phyloP scores from a whole-genome alignment of 139 green algal species.

The Coccomyxa sp. region DNA sequence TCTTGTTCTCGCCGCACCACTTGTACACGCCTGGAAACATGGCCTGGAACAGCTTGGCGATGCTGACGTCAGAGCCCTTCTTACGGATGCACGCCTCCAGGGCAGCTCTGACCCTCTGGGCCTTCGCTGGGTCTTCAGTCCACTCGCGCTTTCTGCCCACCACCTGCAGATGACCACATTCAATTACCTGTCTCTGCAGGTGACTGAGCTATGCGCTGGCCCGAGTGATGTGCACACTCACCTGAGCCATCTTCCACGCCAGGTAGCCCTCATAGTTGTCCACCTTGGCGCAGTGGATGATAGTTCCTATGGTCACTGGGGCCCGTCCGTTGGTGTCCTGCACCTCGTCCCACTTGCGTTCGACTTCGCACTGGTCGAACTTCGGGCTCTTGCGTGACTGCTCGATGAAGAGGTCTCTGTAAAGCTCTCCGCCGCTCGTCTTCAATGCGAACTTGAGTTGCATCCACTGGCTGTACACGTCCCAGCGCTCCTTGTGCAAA shows the following conservation, averaged over 20 bases:
- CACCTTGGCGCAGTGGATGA: not conserved
- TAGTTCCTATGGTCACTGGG: not conserved
- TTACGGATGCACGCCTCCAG: not conserved
- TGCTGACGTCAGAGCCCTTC: not conserved
- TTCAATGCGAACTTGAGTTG: not conserved
- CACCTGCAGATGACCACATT: not conserved
- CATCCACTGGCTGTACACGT: not conserved
- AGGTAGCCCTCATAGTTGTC: not conserved
- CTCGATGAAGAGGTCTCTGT: not conserved
- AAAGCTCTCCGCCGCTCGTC: not conserved
- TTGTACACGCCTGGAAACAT: slow-evolving; percentile 1
- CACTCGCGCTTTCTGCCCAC: not conserved
- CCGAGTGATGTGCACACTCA: not conserved
- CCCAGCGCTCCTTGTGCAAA: not conserved
- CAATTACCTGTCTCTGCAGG: not conserved
- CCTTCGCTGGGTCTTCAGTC: not conserved
- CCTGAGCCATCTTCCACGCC: not conserved
- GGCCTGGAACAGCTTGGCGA: not conserved
- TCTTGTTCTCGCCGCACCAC: not conserved
- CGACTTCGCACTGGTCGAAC: not conserved
- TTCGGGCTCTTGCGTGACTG: not conserved
- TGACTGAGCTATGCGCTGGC: not conserved
- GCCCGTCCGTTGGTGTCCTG: not conserved
- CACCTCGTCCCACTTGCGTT: not conserved
- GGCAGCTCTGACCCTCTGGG: not conserved